Base-by-base conservation (phyloP, 345 rosid species). In the Citrus reticulata region DNA sequence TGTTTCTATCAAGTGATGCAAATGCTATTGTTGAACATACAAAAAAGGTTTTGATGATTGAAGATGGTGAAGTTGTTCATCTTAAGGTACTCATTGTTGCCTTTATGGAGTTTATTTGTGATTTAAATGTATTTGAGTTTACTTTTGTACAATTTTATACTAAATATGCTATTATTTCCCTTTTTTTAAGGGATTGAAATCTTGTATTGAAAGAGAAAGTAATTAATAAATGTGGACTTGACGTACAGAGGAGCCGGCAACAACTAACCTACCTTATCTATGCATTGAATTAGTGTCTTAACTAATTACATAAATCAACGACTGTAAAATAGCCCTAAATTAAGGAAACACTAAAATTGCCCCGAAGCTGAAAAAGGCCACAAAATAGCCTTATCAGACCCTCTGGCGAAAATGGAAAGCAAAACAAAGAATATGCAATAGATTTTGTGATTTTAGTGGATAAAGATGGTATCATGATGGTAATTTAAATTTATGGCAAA, bases 1-100 rank as follows among this genome's bases (percentile, higher is more conserved):
- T 95, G 73, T 95, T 93, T 76, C 85, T 95, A 67, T 94, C 94
- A 61, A 95, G 94, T 86, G 98, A 93, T 83, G 93, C 93, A 11
- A 89, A 87, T 77, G 98, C 99, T 70, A 87, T 95, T 79, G 88
- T 95, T 83, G 99, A 93, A 85, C 99, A 95, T 81, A 95, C 98
- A 25, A 93, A 87, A 85, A 93, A 81, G 80, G 98, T 92, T 78
- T 78, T 95, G 91, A 87, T 90, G 84, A 91, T 95, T 84, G 97
- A 95, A 86, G 99, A 95, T 75, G 90, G 87, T 60, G 99, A 95
- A 91, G 94, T 93, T 72, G 93, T 93, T 77, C 86, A 92, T 84
- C 87, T 93, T 40, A 93, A 95, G 99, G 98, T 95, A 83, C 27
- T 55, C 19, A 32, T 76, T 22, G 5, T 27, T 60, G 49, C 61